Conservation (phyloP, 768 basidiomycete species). For the Fomitopsis pulvina region DNA sequence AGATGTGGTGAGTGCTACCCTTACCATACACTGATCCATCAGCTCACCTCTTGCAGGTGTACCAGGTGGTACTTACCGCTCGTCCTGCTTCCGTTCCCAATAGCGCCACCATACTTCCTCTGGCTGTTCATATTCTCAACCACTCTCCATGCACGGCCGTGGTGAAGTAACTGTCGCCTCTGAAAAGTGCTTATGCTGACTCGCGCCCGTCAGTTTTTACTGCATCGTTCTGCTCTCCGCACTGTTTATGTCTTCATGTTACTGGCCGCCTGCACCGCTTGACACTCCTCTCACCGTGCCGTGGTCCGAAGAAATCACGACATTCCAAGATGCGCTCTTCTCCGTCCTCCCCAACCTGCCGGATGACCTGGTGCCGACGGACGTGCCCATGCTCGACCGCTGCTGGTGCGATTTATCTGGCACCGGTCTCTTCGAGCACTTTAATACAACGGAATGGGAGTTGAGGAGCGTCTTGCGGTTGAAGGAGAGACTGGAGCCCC, state of each 20-base stretch:
- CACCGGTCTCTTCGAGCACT: constrained; percentile 65
- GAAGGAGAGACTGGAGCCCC: constrained; percentile 29
- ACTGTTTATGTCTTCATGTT: constrained; percentile 83
- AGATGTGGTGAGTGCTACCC: too few species aligned
- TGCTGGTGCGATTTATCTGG: constrained; percentile 82
- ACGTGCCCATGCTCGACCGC: constrained; percentile 65
- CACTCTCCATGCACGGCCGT: constrained; percentile 77
- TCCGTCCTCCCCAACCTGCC: constrained; percentile 32
- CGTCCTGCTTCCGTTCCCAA: constrained; percentile 69
- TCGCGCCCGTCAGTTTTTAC: constrained; percentile 54
- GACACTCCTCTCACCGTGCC: constrained; percentile 56
- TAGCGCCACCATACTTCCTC: constrained; percentile 75
- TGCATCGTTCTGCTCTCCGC: constrained; percentile 78
- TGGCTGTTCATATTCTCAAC: constrained; percentile 71
- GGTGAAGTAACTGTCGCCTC: constrained; percentile 42
- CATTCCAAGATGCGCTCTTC: constrained; percentile 61
- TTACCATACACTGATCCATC: too few species aligned
- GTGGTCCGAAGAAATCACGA: constrained; percentile 67
- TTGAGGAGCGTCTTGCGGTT: constrained; percentile 48
- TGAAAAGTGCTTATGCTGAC: constrained; percentile 1
- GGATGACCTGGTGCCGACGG: constrained; percentile 37
- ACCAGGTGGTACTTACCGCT: constrained; percentile 83
- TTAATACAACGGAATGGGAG: constrained; percentile 75
- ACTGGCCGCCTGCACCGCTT: constrained; percentile 78
- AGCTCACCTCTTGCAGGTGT: constrained; percentile 47